Percentiles rank a stretch among this genome's conserved stretches.
Evolutionary conservation across 2,329 filamentous ascomycete species (phyloP).

Genomic region (Fusarium aywerte): DNA sequence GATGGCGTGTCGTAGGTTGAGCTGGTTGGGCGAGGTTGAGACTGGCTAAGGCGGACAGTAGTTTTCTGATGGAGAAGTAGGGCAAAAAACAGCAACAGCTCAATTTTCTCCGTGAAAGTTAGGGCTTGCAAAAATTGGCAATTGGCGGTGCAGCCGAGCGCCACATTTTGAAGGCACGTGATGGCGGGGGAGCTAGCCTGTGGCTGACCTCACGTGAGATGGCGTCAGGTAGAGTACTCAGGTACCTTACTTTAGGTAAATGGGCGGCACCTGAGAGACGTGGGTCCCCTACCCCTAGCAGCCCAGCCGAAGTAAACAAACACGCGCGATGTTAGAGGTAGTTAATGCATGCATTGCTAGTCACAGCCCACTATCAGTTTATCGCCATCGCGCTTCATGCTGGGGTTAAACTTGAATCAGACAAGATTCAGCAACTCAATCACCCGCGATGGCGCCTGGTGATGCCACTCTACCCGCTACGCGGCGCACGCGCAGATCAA

Average conservation of each 20-base stretch:
- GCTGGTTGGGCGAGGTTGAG: constrained; percentile 51
- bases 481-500: constrained; percentile 75
- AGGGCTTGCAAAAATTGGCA: constrained; percentile 44
- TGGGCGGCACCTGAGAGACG: constrained; percentile 7
- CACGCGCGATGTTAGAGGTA: constrained; percentile 44
- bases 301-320: constrained; percentile 54
- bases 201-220: constrained; percentile 34
- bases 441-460: constrained; percentile 49
- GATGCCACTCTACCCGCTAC: constrained; percentile 65
- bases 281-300: constrained; percentile 39
- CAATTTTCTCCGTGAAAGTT: constrained; percentile 21
- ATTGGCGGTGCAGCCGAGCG: constrained; percentile 49
- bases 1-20: constrained; percentile 53
- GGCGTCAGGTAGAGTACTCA: constrained; percentile 9
- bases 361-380: constrained; percentile 41
- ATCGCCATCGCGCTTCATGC: constrained; percentile 36
- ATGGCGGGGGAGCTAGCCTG: not conserved
- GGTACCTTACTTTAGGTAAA: not conserved
- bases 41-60: constrained; percentile 45
- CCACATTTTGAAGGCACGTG: constrained; percentile 46
- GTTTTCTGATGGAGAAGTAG: constrained; percentile 55
- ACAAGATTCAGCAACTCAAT: constrained; percentile 29
- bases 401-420: constrained; percentile 30
- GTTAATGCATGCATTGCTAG: not conserved
- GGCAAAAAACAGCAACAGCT: constrained; percentile 44